Base-by-base conservation (phyloP, 257 asterid genomes). In the Solanum chiquidenum region DNA sequence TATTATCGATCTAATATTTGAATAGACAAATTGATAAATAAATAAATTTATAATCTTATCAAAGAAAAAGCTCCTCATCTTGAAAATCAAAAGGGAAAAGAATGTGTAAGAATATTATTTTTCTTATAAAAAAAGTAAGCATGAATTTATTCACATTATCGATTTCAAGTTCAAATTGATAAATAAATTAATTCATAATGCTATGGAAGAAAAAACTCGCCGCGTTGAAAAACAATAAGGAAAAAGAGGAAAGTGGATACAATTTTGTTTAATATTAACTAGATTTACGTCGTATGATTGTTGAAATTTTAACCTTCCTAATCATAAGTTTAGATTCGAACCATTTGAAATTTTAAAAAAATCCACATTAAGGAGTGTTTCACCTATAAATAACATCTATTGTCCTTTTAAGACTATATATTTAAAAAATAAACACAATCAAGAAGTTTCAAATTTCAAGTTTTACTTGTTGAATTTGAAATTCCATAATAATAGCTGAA, bases 261-360 rank as follows among this genome's bases (percentile, higher is more conserved):
- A 64, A 0, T 9, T 84, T 42, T 12, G 12, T 71, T 33, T 1
- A 60, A 14, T 38, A 62, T 68, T 37, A 13, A 60, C n/a, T 9
- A 13, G n/a, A 29, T 12, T 5, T 14, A 0, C 4, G 3, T 6
- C 0, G 12, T 71, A 12, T 14, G 40, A 71, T 31, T 7, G 3
- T 14, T 31, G 12, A 71, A 71, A 1, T 14, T 71, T 3, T 6
- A 1, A 31, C 2, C 1, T 7, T 71, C 0, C 0, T 31, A 16
- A 14, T 31, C 6, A 71, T 16, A 33, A 23, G 3, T 33, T 33
- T 7, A 33, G 2, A 35, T 71, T 33, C 6, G 13, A 31, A 31
- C n/a, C 1, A 2, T 33, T 5, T 3, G 25, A 14, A 71, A 33
- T 7, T 5, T 44, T 0, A 1, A 5, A 5, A 14, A 7, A 33